Conservation (phyloP, 129 eudicot species). For the Logfia minima region DNA sequence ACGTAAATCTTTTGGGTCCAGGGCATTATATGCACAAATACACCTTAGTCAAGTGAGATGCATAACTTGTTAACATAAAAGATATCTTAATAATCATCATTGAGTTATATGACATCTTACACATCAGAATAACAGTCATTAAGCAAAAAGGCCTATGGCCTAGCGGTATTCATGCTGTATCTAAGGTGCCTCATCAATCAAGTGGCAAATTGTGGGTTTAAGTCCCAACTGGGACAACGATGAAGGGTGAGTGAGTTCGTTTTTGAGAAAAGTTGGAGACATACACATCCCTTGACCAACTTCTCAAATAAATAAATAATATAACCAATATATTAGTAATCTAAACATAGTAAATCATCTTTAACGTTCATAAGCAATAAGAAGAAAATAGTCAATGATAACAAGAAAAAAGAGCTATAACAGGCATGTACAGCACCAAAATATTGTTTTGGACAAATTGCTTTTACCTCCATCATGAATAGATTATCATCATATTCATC, state of each 20-base stretch:
- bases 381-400: neutral
- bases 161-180: too few species aligned
- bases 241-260: too few species aligned
- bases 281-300: slow-evolving; percentile 9
- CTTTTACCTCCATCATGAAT: slow-evolving; percentile 10
- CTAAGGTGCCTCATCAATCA: too few species aligned
- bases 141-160: too few species aligned
- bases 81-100: neutral
- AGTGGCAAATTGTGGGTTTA: too few species aligned
- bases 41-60: neutral
- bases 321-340: neutral
- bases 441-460: neutral
- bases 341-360: slow-evolving; percentile 1
- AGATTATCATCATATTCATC: slow-evolving; percentile 4
- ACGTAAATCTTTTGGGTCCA: neutral
- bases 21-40: neutral
- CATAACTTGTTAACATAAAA: neutral
- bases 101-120: neutral
- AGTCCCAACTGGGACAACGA: too few species aligned
- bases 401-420: neutral
- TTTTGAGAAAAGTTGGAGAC: too few species aligned
- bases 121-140: neutral
- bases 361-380: neutral
- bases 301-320: neutral
- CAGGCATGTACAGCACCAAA: slow-evolving; percentile 2